These are phyloP conservation scores for Byssoonygena ceratinophila DNA, from an alignment of 2,329 filamentous ascomycete species.

Conservation along the genomic window DNA sequence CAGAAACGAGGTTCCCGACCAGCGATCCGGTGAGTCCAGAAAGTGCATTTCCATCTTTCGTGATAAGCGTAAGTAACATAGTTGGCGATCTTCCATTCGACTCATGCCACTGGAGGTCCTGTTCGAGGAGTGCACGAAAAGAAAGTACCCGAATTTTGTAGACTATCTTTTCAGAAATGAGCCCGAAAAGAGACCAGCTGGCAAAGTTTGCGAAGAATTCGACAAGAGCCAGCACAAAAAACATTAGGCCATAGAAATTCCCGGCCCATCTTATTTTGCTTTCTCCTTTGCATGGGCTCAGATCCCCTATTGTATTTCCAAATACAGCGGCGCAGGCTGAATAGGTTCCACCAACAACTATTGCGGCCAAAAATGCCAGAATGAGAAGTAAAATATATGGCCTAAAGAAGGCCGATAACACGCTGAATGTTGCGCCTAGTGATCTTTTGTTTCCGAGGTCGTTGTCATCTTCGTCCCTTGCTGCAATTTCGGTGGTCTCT, in stretches of 20 bases:
- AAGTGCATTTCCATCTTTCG: conserved; percentile 56
- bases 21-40: conserved; percentile 61
- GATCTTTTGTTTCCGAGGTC: conserved; percentile 19
- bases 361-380: conserved; percentile 42
- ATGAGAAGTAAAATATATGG: conserved; percentile 39
- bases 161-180: conserved; percentile 53
- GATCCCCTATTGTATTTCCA: conserved; percentile 48
- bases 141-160: conserved; percentile 54
- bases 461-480: conserved; percentile 16
- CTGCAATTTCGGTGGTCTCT: conserved; percentile 17
- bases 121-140: conserved; percentile 54
- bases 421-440: conserved; percentile 15
- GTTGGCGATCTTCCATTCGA: conserved; percentile 52
- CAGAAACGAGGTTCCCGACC: conserved; percentile 58
- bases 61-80: conserved; percentile 56
- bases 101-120: conserved; percentile 62
- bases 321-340: conserved; percentile 50
- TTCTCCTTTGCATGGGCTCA: conserved; percentile 45
- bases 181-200: conserved; percentile 49
- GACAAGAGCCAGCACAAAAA: conserved; percentile 51
- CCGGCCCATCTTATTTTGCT: conserved; percentile 42
- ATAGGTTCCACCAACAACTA: conserved; percentile 48
- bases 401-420: conserved; percentile 28
- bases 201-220: conserved; percentile 52
- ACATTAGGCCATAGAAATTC: conserved; percentile 47